Conservation (phyloP, 176 grass and related monocot genomes). For the Chloris gayana region DNA sequence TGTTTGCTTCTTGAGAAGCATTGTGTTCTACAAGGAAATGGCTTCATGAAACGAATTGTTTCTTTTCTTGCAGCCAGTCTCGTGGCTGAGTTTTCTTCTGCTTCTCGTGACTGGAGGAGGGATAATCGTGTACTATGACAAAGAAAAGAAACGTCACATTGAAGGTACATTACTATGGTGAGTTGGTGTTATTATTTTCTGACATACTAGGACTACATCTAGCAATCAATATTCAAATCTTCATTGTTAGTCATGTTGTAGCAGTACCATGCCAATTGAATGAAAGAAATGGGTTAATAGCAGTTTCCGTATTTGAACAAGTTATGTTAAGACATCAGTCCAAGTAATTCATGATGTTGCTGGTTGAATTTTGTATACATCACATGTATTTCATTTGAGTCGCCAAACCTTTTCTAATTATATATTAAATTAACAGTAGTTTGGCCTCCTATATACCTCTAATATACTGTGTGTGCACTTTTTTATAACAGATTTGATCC, state of each 20-base stretch:
- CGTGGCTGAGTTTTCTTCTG: constrained; percentile 84
- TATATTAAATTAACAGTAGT: not conserved
- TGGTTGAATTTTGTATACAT: not conserved
- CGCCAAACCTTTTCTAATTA: not conserved
- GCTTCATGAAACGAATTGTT: not conserved
- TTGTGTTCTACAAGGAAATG: not conserved
- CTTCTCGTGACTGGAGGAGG: constrained; percentile 82
- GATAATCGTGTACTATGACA: constrained; percentile 70
- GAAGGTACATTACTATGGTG: constrained; percentile 92
- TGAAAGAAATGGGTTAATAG: not conserved
- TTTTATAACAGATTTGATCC: not conserved
- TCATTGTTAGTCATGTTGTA: not conserved
- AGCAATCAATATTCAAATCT: not conserved
- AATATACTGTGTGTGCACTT: not conserved
- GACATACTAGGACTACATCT: not conserved
- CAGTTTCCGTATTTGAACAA: not conserved
- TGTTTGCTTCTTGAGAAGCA: not conserved
- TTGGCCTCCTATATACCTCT: not conserved
- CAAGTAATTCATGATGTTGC: not conserved
- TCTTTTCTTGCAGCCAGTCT: constrained; percentile 62
- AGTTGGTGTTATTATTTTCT: constrained; percentile 52
- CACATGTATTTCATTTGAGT: not conserved
- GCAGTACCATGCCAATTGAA: not conserved
- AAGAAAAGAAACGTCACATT: constrained; percentile 81
- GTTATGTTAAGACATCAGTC: not conserved